Evolutionary conservation across 352 stramenopile genomes (phyloP), one percentile per base, ranked within the genome.

Genomic region (Discostella stelligera): DNA sequence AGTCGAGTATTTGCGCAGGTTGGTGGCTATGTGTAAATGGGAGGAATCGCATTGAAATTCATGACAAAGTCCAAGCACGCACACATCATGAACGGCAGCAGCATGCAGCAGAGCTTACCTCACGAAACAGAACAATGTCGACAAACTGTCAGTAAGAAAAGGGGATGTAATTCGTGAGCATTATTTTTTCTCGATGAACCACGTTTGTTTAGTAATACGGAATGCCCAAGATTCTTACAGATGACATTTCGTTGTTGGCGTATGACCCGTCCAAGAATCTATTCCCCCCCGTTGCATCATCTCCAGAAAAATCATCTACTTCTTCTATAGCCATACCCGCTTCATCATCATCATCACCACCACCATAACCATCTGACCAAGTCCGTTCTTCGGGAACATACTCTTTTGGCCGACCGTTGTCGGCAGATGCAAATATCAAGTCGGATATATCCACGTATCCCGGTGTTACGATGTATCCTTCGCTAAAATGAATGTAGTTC

Each of bases 381-480:
- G 67, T 56, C n/a, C 54, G 21, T 41, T 58, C 55, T 23, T 54
- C 25, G 4, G 46, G 7, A 7, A 27, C 9, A 23, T 49, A 61
- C 50, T 62, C 13, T 5, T 39, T 62, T 9, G n/a, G 3, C 20
- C 20, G n/a, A 44, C 52, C 50, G 49, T 64, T 54, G 21, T 56
- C 65, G 2, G 3, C 21, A 16, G 48, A 16, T 11, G 25, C 53
- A 60, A 71, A 62, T 16, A 44, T 50, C 9, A 71, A 49, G 50
- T 71, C 39, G 49, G 63, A 71, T 20, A 71, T 39, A n/a, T 71
- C 63, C 4, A 71, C 63, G 30, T 54, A 71, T 21, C 87, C 87
- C 6, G 87, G 87, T 20, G 83, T 77, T 16, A 90, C 46, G 11
- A 93, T 46, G 66, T 80, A 93, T 20, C 83, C 84, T 49, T 93